Base-by-base conservation (phyloP, 192 early-diverging fungal species). In the Irineochytrium annulatum region DNA sequence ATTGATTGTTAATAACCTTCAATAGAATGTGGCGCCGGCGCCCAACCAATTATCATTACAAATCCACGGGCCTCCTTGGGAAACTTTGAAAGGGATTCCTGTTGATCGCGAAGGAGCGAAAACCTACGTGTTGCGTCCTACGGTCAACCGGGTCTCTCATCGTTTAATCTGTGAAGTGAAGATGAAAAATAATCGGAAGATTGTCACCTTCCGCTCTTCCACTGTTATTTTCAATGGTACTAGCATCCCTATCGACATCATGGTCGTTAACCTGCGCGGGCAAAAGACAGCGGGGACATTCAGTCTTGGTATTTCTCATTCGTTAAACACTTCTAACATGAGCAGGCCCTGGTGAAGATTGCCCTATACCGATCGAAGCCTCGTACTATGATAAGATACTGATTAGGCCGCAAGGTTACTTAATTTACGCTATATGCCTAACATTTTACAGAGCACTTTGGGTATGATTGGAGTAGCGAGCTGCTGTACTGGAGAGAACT, bases 41-140 rank as follows among this genome's bases (percentile, higher is more conserved):
- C 86, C 85, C 55, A 95, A 98, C 56, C 82, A 83, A 56, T 63
- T 98, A 13, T 91, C 87, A 27, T 63, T 95, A 14, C 92, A 94
- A 71, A 81, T 96, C 51, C 73, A 89, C 49, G 89, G 90, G 19
- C 82, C 87, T 1, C 77, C 87, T 0, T 96, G 94, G 93, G 94
- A 98, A 70, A 91, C 89, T 61, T 74, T 97, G 35, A 93, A 91
- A 52, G 86, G 86, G 8, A 84, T 97, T 39, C 71, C 85, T 49
- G 90, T 99, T 1, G 97, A 99, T 68, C 76, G 88, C 22, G 95
- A 97, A 71, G 91, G 91, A 3, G 77, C 82, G 29, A 81, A 81
- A 51, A 67, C 89, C 32, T 93, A 95, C 62, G 68, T 86, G 20
- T 68, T 99, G 54, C 78, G 90, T 43, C 96, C 96, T 0, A 79